Conservation (phyloP, 345 rosid species). For the Eucalyptus erythrocorys region DNA sequence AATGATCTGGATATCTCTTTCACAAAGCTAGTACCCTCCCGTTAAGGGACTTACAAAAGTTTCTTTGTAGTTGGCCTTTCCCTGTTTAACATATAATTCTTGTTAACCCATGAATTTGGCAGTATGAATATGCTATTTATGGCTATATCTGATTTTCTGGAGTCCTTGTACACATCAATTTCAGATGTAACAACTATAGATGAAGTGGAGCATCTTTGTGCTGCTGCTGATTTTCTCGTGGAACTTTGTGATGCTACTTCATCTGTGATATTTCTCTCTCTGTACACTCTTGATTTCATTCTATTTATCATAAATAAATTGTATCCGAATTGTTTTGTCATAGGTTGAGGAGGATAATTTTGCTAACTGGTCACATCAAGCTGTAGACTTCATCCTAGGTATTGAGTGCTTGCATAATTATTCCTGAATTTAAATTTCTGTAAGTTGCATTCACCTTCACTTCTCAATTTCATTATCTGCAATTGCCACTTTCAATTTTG, state of each 20-base stretch:
- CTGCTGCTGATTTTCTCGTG: constrained; percentile 71
- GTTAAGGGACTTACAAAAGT: background rate
- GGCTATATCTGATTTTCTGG: background rate
- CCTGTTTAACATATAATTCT: background rate
- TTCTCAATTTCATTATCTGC: background rate
- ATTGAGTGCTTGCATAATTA: background rate
- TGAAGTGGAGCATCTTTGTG: constrained; percentile 55
- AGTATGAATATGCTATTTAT: background rate
- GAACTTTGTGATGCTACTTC: constrained; percentile 47
- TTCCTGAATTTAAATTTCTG: background rate
- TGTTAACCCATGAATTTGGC: background rate
- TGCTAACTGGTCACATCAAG: constrained; percentile 88
- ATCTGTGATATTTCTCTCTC: constrained; percentile 21
- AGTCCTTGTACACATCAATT: background rate
- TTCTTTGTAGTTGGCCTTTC: background rate
- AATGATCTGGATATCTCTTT: background rate
- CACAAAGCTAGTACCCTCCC: background rate
- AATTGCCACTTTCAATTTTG: background rate
- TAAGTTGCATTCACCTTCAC: background rate
- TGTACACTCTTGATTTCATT: background rate
- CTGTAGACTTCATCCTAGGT: constrained; percentile 88
- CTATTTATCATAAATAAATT: background rate
- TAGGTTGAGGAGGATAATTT: constrained; percentile 45
- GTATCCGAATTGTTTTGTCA: background rate
- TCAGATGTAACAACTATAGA: constrained; percentile 45